Conservation (phyloP, 768 basidiomycete genomes). For the Rhizopogon vulgaris region DNA sequence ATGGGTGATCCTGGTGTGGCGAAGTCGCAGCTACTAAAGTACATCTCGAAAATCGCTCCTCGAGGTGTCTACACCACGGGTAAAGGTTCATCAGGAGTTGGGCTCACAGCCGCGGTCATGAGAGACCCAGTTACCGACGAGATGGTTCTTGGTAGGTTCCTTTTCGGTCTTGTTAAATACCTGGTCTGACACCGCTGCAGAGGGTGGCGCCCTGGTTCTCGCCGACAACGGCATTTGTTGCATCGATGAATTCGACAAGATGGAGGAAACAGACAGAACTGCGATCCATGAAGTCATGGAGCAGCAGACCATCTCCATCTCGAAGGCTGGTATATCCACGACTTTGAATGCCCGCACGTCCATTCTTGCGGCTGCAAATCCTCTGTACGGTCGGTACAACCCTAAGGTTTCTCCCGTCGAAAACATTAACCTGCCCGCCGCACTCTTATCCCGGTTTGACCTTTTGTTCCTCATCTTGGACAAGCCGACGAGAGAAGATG, state of each 20-base stretch:
- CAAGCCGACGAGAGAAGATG: conserved; percentile 90
- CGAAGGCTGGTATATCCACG: conserved; percentile 98
- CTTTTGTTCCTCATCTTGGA: conserved; percentile 95
- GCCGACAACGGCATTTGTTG: conserved; percentile 99
- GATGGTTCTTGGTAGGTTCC: conserved; percentile 87
- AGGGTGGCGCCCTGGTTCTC: conserved; percentile 98
- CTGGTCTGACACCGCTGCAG: conserved; percentile 36
- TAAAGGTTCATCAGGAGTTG: conserved; percentile 96
- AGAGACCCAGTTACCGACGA: conserved; percentile 98
- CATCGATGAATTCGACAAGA: conserved; percentile 99
- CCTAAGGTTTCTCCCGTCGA: conserved; percentile 96
- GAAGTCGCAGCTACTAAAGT: conserved; percentile 95
- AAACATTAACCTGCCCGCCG: conserved; percentile 98
- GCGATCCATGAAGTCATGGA: conserved; percentile 99
- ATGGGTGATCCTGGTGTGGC: conserved; percentile 99
- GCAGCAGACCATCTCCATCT: conserved; percentile 99
- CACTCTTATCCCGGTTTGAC: conserved; percentile 93
- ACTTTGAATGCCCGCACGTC: conserved; percentile 97
- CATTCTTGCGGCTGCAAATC: conserved; percentile 96
- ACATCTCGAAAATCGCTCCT: conserved; percentile 97
- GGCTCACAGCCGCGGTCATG: conserved; percentile 98
- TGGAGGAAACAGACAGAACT: conserved; percentile 97
- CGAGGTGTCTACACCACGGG: conserved; percentile 98
- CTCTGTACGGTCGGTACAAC: conserved; percentile 96
- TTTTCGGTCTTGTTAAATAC: neutral